phyloP scores from a whole-genome alignment of 495 filamentous ascomycete species.

The Amphirosellinia nigrospora region DNA sequence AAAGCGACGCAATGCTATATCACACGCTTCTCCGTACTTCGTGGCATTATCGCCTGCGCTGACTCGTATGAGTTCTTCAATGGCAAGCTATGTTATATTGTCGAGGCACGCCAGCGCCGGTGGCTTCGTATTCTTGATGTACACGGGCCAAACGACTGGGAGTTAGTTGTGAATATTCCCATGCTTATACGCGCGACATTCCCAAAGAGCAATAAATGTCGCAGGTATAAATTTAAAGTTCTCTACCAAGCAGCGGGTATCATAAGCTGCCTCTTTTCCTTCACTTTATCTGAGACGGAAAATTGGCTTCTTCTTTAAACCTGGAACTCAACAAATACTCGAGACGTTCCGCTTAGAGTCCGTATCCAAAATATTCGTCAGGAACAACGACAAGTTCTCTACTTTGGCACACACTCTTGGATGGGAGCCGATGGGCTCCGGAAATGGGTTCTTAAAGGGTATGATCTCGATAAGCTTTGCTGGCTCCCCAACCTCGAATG shows the following conservation, averaged over 20 bases:
- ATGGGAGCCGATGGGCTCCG: conserved; percentile 55
- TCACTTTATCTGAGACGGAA: conserved; percentile 41
- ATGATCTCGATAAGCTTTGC: conserved; percentile 47
- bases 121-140: conserved; percentile 70
- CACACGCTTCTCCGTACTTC: conserved; percentile 67
- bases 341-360: conserved; percentile 50
- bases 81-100: conserved; percentile 68
- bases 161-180: conserved; percentile 65
- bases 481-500: conserved; percentile 46
- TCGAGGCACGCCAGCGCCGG: conserved; percentile 44
- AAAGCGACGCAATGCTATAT: conserved; percentile 66
- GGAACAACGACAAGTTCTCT: conserved; percentile 69
- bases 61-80: conserved; percentile 67
- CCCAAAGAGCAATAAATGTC: conserved; percentile 36
- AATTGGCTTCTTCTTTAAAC: conserved; percentile 68
- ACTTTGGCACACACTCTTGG: conserved; percentile 68
- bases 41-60: conserved; percentile 64
- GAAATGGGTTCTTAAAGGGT: conserved; percentile 68
- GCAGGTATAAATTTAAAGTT: conserved; percentile 59
- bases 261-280: conserved; percentile 61
- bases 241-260: conserved; percentile 68
- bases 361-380: conserved; percentile 66
- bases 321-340: conserved; percentile 50
- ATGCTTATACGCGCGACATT: conserved; percentile 47
- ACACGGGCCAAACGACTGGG: conserved; percentile 54